phyloP scores from a whole-genome alignment of 2,329 filamentous ascomycete species.

The Colletotrichum destructivum region DNA sequence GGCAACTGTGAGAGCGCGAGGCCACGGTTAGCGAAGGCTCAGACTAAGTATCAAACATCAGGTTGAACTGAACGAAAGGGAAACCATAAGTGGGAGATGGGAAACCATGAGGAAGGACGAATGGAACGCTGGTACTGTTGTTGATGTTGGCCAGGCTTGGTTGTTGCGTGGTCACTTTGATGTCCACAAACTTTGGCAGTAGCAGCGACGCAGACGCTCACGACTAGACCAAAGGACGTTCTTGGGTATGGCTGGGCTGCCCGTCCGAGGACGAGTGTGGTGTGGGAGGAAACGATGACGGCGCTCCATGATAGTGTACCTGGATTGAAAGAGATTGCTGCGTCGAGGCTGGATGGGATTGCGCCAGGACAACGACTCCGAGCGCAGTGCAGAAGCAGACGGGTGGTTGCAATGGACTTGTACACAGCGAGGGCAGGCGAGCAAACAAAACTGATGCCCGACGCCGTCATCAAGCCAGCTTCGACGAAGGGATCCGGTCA shows the following conservation, averaged over 20 bases:
- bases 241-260: not conserved
- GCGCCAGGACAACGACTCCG: not conserved
- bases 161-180: constrained; percentile 11
- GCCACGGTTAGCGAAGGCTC: not conserved
- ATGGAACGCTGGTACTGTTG: not conserved
- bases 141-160: not conserved
- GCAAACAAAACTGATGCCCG: not conserved
- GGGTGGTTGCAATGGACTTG: not conserved
- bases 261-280: constrained; percentile 13
- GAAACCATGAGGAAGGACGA: not conserved
- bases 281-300: not conserved
- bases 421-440: not conserved
- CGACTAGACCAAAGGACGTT: not conserved
- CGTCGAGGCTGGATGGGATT: not conserved
- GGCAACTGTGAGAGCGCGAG: constrained; percentile 22
- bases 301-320: constrained; percentile 8
- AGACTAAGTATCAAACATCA: too few species aligned
- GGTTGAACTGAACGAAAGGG: not conserved
- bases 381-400: not conserved
- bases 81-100: not conserved
- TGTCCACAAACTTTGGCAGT: not conserved
- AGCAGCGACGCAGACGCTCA: not conserved
- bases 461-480: not conserved
- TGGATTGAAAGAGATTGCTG: not conserved
- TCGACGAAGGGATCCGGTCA: not conserved